Base-by-base conservation (phyloP, 2,329 filamentous ascomycete species). In the Aspergillus caelatus region DNA sequence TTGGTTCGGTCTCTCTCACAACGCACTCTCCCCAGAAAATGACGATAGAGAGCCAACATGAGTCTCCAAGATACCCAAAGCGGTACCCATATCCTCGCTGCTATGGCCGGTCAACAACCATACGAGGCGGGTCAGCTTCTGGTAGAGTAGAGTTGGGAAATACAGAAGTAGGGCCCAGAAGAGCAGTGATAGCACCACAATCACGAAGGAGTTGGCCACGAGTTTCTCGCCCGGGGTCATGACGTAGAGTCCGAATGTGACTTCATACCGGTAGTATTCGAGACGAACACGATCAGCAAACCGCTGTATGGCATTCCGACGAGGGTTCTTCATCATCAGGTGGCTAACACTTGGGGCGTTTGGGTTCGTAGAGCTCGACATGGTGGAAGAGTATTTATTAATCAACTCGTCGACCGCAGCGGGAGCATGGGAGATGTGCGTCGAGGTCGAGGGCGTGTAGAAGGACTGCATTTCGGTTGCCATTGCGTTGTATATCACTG, bases 241-340 rank as follows among this genome's bases (percentile, higher is more conserved):
- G 28, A 81, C 73, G 65, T 82, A 82, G 8, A 79, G 68, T 7
- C 78, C 77, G 61, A 79, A 81, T 3, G 80, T 82, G 54, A 82
- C 79, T 67, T 83, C 79, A 65, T 82, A 82, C 60, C 76, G 79
- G 65, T 82, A 81, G 61, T 82, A 82, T 68, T 75, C 76, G 26
- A 82, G 75, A 36, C 75, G 74, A 58, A 78, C 54, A 41, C 73
- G 74, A 64, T 79, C 75, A 34, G 69, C 34, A 48, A 69, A 36
- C 16, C 74, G 75, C 54, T 72, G 72, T 23, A 78, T 23, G 14
- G 74, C 56, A 56, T 71, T 72, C 45, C 69, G 71, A 26, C 64
- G 67, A 16, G 64, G 56, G 12, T 65, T 67, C 32, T 63, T 62
- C 59, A 67, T 62, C 16, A 64, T 32, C 21, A 64, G 45, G 19